Base-by-base conservation (phyloP, 2,329 filamentous ascomycete genomes). In the Cryphonectria carpinicola region DNA sequence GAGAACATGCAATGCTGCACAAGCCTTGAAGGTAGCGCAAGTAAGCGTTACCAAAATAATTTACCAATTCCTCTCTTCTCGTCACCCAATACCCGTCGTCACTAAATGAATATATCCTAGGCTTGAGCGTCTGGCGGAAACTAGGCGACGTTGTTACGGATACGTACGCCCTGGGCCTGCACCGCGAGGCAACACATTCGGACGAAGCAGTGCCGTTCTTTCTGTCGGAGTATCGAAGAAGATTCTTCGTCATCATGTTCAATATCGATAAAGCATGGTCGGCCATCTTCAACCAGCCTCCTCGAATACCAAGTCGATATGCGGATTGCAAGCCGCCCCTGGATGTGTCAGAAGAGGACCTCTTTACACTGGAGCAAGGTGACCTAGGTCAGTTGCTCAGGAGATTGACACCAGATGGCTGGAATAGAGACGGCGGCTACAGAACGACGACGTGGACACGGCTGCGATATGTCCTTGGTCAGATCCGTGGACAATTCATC, bases 291-390 rank as follows among this genome's bases (percentile, higher is more conserved):
- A 67, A 60, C 37, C 52, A 58, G 25, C 65, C 65, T 11, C 65
- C 65, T 22, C 49, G 54, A 14, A 46, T 60, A n/a, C 54, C 65
- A 39, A 11, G 28, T 60, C 65, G 32, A 46, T 58, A 58, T 46
- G 25, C 32, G n/a, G 65, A 58, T 17, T 43, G 14, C 22, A 58
- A 35, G 19, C 35, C 46, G n/a, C 54, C 65, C n/a, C 54, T 67
- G 32, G 65, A 67, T 22, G 2, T 67, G 19, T 58, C 65, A 6
- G 65, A 67, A 11, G 65, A 67, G 5, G 65, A 67, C 37, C 52
- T 67, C 19, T 56, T 67, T 17, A 13, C 65, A 14, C n/a, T 43
- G 14, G 14, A n/a, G 22, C 14, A 54, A 7, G 28, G 28, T 0
- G 65, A 43, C 0, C n/a, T 58, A 14, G 39, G 32, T 10, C 65